These are phyloP conservation scores for Exobasidium cylindrosporum DNA, from an alignment of 1,284 basidiomycete genomes.

Conservation along the genomic window DNA sequence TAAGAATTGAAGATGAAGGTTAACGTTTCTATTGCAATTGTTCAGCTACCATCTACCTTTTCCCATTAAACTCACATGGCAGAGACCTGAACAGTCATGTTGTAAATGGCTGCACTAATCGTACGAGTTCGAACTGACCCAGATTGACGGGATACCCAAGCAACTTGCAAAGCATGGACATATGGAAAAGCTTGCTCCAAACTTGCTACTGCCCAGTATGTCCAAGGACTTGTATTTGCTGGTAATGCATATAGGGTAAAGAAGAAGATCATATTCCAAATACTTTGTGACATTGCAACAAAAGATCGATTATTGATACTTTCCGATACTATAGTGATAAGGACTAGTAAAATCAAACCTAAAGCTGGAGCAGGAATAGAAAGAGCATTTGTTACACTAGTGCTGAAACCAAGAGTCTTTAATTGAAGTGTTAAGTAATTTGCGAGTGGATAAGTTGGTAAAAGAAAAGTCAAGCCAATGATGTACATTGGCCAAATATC, in stretches of 20 bases:
- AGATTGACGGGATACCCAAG: slow-evolving; percentile 13
- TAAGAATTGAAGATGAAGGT: too few species aligned
- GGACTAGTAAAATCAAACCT: slow-evolving; percentile 15
- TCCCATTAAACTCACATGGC: background rate
- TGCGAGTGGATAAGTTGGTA: slow-evolving; percentile 11
- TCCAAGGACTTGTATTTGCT: slow-evolving; percentile 15
- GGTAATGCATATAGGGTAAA: slow-evolving; percentile 15
- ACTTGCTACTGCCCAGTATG: slow-evolving; percentile 19
- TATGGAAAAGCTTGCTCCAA: slow-evolving; percentile 19
- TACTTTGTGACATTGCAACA: slow-evolving; percentile 9
- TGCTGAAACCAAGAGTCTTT: slow-evolving; percentile 14
- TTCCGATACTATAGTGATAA: slow-evolving; percentile 19
- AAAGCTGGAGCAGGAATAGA: slow-evolving; percentile 12
- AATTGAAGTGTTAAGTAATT: slow-evolving; percentile 19
- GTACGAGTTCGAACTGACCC: slow-evolving; percentile 21
- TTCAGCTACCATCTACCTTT: too few species aligned
- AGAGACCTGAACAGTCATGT: slow-evolving; percentile 25
- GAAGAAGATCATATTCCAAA: slow-evolving; percentile 20
- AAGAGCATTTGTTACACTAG: slow-evolving; percentile 13
- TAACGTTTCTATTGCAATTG: too few species aligned
- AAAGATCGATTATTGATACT: slow-evolving; percentile 15
- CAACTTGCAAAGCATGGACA: slow-evolving; percentile 22
- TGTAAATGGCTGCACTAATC: slow-evolving; percentile 26
- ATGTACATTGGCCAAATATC: slow-evolving; percentile 19
- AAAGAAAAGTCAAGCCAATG: slow-evolving; percentile 9